phyloP scores from a whole-genome alignment of 352 stramenopile genomes.

The Thalassiosira delicatula region DNA sequence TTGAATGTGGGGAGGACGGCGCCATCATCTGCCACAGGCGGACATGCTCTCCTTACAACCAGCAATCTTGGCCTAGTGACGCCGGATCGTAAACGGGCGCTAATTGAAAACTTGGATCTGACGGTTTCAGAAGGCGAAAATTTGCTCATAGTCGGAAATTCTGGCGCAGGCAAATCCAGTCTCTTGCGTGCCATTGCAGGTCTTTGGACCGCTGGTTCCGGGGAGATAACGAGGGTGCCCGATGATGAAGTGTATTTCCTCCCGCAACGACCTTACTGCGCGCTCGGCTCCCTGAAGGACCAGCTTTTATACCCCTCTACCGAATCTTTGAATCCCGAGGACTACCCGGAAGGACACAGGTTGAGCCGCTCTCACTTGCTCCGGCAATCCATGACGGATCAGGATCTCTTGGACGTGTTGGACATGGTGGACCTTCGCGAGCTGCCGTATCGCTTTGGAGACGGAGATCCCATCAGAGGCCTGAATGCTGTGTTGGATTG shows the following conservation, averaged over 20 bases:
- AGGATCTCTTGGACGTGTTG: conserved; percentile 82
- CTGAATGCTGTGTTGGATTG: conserved; percentile 84
- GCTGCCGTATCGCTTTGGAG: conserved; percentile 76
- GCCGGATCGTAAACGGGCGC: conserved; percentile 74
- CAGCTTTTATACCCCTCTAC: conserved; percentile 85
- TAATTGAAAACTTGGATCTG: conserved; percentile 80
- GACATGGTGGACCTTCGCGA: conserved; percentile 77
- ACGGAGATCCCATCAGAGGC: conserved; percentile 72
- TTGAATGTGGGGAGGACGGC: too few species aligned
- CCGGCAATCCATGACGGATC: conserved; percentile 65
- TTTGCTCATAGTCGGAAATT: conserved; percentile 85
- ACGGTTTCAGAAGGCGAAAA: conserved; percentile 76
- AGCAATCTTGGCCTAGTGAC: conserved; percentile 72
- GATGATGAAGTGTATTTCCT: conserved; percentile 88
- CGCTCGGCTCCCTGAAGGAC: conserved; percentile 80
- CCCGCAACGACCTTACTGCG: conserved; percentile 88
- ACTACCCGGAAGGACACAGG: conserved; percentile 33
- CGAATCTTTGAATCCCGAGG: too few species aligned
- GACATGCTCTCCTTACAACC: conserved; percentile 79
- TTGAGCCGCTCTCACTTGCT: neutral
- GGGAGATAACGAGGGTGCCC: conserved; percentile 72
- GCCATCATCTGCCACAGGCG: too few species aligned
- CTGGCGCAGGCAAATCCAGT: conserved; percentile 80
- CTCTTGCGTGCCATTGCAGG: conserved; percentile 86
- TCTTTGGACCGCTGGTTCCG: conserved; percentile 83